These are phyloP conservation scores for Candida stauntonica DNA, from an alignment of 805 yeast genomes.

Conservation along the genomic window DNA sequence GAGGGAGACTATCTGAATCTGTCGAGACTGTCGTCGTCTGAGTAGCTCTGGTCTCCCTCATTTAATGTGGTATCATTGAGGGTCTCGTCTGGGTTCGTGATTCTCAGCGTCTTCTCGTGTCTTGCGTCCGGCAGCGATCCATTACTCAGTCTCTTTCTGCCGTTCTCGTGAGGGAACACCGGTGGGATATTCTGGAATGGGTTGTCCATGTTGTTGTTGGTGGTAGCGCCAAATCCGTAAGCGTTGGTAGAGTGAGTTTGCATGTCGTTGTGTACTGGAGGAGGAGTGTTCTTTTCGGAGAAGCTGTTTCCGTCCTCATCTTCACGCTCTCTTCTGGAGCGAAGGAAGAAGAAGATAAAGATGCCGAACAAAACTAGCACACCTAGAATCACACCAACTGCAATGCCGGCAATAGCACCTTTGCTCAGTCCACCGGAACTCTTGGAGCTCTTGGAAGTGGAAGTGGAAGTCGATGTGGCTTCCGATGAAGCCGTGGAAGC, in stretches of 20 bases:
- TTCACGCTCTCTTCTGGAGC: conserved; percentile 14
- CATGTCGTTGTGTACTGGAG: conserved; percentile 15
- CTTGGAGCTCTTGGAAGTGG: conserved; percentile 17
- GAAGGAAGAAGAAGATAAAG: conserved; percentile 16
- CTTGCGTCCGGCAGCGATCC: conserved; percentile 53
- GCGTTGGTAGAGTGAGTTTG: not conserved
- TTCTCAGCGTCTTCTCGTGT: conserved; percentile 42
- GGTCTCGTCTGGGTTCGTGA: conserved; percentile 41
- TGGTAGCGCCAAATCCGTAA: too few relatives aligned
- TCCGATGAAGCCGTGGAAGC: conserved; percentile 8
- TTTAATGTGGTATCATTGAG: conserved; percentile 16
- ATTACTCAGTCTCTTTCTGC: conserved; percentile 47
- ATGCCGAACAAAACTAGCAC: conserved; percentile 33
- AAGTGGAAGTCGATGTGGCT: conserved; percentile 14
- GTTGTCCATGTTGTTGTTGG: conserved; percentile 1
- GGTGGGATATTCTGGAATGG: conserved; percentile 16
- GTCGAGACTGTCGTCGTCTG: conserved; percentile 14
- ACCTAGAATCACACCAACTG: conserved; percentile 49
- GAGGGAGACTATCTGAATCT: conserved; percentile 2
- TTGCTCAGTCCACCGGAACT: conserved; percentile 19
- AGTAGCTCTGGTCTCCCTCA: conserved; percentile 9
- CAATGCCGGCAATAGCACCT: conserved; percentile 62
- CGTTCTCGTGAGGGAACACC: conserved; percentile 25
- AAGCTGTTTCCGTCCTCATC: conserved; percentile 16
- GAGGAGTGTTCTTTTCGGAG: conserved; percentile 12